These are phyloP conservation scores for Mucor lusitanicus DNA, from an alignment of 371 early-diverging fungal species.

Conservation along the genomic window DNA sequence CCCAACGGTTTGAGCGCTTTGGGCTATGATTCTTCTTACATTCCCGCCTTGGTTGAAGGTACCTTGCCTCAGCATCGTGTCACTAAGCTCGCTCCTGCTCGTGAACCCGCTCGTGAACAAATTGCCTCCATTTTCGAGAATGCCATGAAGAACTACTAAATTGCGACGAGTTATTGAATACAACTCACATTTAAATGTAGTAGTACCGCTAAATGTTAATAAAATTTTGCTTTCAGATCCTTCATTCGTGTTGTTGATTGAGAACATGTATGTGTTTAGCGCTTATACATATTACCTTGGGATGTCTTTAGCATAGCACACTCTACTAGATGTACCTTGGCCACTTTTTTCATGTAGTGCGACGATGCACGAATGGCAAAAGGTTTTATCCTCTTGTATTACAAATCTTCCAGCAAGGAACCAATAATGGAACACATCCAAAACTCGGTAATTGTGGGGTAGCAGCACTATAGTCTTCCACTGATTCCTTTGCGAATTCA, in stretches of 20 bases:
- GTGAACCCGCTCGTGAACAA: conserved; percentile 69
- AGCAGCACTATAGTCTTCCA: too few species aligned
- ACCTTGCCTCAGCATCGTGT: conserved; percentile 92
- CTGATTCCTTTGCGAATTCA: too few species aligned
- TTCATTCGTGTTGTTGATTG: not conserved
- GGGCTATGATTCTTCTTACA: conserved; percentile 74
- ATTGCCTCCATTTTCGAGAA: conserved; percentile 70
- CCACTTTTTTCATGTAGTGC: too few species aligned
- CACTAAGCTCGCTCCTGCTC: conserved; percentile 85
- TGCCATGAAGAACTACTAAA: conserved; percentile 67
- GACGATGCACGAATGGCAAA: too few species aligned
- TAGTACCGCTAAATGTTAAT: not conserved
- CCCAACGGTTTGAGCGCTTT: conserved; percentile 84
- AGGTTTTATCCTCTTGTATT: too few species aligned
- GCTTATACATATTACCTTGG: too few species aligned
- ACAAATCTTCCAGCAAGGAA: too few species aligned
- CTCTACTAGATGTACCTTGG: too few species aligned
- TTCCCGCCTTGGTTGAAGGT: conserved; percentile 78
- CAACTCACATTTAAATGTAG: not conserved
- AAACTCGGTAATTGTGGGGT: too few species aligned
- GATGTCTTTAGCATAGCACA: too few species aligned
- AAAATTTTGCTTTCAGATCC: not conserved
- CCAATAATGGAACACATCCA: too few species aligned
- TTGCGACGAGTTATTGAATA: not conserved
- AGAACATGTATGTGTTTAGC: too few species aligned